Percentiles rank a stretch among this genome's conserved stretches.
phyloP scores from a whole-genome alignment of 2,329 filamentous ascomycete species.

The Aspergillus tanneri region DNA sequence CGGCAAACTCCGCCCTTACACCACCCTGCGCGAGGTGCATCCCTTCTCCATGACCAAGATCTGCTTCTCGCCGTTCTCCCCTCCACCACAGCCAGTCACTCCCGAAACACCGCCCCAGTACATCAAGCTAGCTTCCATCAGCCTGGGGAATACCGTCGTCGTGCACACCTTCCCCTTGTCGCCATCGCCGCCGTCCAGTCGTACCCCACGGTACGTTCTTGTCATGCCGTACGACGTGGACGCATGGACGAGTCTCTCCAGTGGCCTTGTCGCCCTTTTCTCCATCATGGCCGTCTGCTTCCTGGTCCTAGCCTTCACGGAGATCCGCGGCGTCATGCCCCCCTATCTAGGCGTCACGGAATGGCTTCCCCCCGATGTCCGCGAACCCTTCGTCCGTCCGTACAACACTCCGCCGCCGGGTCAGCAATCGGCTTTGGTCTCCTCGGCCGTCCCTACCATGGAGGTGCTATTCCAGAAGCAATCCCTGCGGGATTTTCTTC shows the following conservation, averaged over 20 bases:
- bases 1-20: constrained; percentile 51
- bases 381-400: constrained; percentile 41
- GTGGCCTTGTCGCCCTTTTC: constrained; percentile 58
- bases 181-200: constrained; percentile 42
- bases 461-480: not conserved
- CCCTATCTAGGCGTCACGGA: constrained; percentile 58
- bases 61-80: constrained; percentile 52
- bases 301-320: constrained; percentile 60
- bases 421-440: constrained; percentile 9
- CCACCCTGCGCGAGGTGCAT: constrained; percentile 56
- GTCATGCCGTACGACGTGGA: constrained; percentile 58
- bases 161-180: constrained; percentile 75
- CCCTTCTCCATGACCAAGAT: constrained; percentile 59
- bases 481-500: constrained; percentile 22
- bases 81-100: constrained; percentile 51
- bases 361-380: constrained; percentile 55
- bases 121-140: constrained; percentile 77
- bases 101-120: constrained; percentile 54
- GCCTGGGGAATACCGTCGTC: constrained; percentile 74
- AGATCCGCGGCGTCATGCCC: constrained; percentile 58
- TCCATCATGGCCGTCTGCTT: constrained; percentile 63
- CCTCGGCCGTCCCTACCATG: not conserved
- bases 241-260: constrained; percentile 52
- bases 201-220: constrained; percentile 67
- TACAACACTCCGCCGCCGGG: constrained; percentile 35